Percentiles rank a stretch among this genome's conserved stretches.
phyloP scores from a whole-genome alignment of 352 stramenopile species.

The Globisporangium nagaii region DNA sequence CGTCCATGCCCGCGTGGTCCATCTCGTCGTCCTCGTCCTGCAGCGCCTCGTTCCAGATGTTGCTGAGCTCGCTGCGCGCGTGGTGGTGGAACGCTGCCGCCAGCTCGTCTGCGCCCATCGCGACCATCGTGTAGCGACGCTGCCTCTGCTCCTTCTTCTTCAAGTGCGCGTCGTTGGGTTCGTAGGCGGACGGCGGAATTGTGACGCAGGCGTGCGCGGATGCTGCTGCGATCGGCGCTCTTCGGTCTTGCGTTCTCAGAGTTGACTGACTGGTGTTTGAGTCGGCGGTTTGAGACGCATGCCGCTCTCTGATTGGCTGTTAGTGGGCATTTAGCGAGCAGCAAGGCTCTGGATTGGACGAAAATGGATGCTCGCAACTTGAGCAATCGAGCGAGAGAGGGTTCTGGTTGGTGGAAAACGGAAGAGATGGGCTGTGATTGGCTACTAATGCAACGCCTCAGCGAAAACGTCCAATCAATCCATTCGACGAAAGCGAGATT shows the following conservation, averaged over 20 bases:
- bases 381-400: neutral
- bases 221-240: neutral
- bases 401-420: neutral
- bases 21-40: conserved; percentile 1
- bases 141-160: too few species aligned
- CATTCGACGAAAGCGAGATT: conserved; percentile 1
- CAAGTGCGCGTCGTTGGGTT: neutral
- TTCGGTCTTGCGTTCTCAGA: conserved; percentile 6
- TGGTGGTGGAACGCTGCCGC: conserved; percentile 12
- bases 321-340: neutral
- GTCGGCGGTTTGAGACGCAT: neutral
- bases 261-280: conserved; percentile 4
- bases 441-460: neutral
- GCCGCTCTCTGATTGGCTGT: neutral
- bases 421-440: neutral
- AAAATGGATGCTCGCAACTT: neutral
- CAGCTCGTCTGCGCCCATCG: conserved; percentile 5
- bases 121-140: neutral
- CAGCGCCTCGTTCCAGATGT: conserved; percentile 10
- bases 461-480: conserved; percentile 1
- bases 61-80: conserved; percentile 9
- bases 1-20: neutral
- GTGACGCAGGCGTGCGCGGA: neutral
- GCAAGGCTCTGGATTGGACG: neutral
- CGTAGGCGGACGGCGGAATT: conserved; percentile 2